Evolutionary conservation across 2,329 filamentous ascomycete species (phyloP).

Genomic region (Venturia asperata): DNA sequence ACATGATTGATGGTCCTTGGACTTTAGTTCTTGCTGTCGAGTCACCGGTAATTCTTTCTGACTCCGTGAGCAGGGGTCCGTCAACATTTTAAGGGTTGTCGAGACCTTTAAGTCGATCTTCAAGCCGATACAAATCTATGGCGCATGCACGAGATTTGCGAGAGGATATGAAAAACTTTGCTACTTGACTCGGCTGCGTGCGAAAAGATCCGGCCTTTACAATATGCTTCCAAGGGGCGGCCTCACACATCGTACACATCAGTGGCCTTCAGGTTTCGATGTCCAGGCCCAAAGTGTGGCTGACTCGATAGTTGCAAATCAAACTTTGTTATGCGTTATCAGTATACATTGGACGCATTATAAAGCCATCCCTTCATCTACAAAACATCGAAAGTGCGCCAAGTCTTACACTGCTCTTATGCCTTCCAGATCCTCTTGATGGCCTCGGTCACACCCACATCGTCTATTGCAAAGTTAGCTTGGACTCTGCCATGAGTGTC

Average conservation of each 20-base stretch:
- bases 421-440: conserved; percentile 20
- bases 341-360: conserved; percentile 5
- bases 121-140: too few relatives aligned
- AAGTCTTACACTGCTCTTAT: neutral
- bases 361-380: neutral
- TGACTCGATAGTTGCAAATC: neutral
- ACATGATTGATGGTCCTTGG: too few relatives aligned
- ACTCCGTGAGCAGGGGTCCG: too few relatives aligned
- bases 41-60: too few relatives aligned
- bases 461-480: conserved; percentile 18
- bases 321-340: neutral
- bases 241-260: neutral
- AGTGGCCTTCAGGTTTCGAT: neutral
- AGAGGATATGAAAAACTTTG: neutral
- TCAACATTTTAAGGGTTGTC: too few relatives aligned
- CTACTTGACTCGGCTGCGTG: neutral
- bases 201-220: neutral
- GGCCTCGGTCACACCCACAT: conserved; percentile 19
- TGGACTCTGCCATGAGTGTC: neutral
- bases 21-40: too few relatives aligned
- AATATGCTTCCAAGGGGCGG: neutral
- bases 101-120: too few relatives aligned
- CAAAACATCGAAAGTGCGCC: neutral
- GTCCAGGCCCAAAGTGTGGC: neutral
- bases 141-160: neutral